Conservation (phyloP, 306 rosid species). For the Quercus glauca region DNA sequence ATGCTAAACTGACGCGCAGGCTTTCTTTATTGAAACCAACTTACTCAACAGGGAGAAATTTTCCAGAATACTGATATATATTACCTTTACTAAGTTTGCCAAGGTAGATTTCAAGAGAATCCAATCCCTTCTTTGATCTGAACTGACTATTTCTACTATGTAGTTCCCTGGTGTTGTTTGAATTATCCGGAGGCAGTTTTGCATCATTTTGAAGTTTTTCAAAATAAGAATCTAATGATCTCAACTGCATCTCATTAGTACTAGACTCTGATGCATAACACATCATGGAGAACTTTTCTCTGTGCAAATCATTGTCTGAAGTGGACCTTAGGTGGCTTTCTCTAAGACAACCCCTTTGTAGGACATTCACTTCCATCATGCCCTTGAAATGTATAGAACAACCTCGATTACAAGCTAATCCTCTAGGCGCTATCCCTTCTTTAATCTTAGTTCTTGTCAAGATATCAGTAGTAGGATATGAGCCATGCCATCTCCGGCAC, state of each 20-base stretch:
- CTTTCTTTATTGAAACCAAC: background rate
- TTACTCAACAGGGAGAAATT: background rate
- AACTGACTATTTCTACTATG: slow-evolving; percentile 22
- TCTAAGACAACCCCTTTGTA: slow-evolving; percentile 5
- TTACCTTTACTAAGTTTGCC: slow-evolving; percentile 57
- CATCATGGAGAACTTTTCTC: slow-evolving; percentile 11
- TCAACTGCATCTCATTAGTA: slow-evolving; percentile 47
- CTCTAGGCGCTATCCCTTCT: slow-evolving; percentile 9
- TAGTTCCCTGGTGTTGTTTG: slow-evolving; percentile 28
- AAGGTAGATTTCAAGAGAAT: slow-evolving; percentile 67
- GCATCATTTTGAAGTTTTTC: slow-evolving; percentile 45
- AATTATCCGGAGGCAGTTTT: slow-evolving; percentile 24
- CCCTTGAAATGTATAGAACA: slow-evolving; percentile 4
- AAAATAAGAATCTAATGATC: slow-evolving; percentile 63
- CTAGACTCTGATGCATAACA: slow-evolving; percentile 36
- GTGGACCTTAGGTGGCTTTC: slow-evolving; percentile 19
- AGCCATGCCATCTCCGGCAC: slow-evolving; percentile 10
- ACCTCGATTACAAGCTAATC: slow-evolving; percentile 17
- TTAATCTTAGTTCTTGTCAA: slow-evolving; percentile 7
- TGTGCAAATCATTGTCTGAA: slow-evolving; percentile 25
- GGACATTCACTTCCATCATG: background rate
- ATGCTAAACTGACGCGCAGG: background rate
- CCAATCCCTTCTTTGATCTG: slow-evolving; percentile 41
- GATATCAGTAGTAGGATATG: background rate
- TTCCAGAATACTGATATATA: background rate